Conservation (phyloP, 805 yeast genomes). For the Helenozyma baotianmanensis region DNA sequence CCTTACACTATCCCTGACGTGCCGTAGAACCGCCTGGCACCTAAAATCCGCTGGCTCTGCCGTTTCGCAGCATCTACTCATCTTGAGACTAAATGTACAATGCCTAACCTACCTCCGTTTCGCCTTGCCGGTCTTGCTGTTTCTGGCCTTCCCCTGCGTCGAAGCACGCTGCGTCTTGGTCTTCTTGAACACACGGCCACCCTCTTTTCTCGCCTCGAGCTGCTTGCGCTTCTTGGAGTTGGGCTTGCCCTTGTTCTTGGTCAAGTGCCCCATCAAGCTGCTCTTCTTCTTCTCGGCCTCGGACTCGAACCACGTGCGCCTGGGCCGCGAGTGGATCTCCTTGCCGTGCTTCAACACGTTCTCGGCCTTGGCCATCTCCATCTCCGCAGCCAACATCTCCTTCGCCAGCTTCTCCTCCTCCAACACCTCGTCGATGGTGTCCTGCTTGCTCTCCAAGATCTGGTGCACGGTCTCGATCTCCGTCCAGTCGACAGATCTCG, state of each 20-base stretch:
- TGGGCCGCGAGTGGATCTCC: slow-evolving; percentile 87
- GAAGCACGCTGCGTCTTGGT: slow-evolving; percentile 64
- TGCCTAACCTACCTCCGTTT: too few relatives aligned
- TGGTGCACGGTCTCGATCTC: slow-evolving; percentile 68
- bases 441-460: slow-evolving; percentile 55
- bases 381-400: slow-evolving; percentile 82
- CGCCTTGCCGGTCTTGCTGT: slow-evolving; percentile 8
- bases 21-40: too few relatives aligned
- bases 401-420: slow-evolving; percentile 87
- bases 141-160: slow-evolving; percentile 16
- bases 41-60: too few relatives aligned
- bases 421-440: slow-evolving; percentile 67
- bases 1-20: too few relatives aligned
- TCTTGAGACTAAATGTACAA: too few relatives aligned
- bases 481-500: slow-evolving; percentile 87
- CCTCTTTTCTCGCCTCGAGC: slow-evolving; percentile 54
- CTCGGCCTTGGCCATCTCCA: slow-evolving; percentile 82
- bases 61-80: too few relatives aligned
- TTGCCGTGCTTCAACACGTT: slow-evolving; percentile 73
- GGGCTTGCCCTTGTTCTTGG: slow-evolving; percentile 49
- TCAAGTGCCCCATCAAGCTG: slow-evolving; percentile 33
- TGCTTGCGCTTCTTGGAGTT: slow-evolving; percentile 72
- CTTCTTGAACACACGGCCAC: slow-evolving; percentile 66
- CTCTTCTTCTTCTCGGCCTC: slow-evolving; percentile 48
- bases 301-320: slow-evolving; percentile 92